Base-by-base conservation (phyloP, 169 alveolate species). In the Prorocentrum cordatum region DNA sequence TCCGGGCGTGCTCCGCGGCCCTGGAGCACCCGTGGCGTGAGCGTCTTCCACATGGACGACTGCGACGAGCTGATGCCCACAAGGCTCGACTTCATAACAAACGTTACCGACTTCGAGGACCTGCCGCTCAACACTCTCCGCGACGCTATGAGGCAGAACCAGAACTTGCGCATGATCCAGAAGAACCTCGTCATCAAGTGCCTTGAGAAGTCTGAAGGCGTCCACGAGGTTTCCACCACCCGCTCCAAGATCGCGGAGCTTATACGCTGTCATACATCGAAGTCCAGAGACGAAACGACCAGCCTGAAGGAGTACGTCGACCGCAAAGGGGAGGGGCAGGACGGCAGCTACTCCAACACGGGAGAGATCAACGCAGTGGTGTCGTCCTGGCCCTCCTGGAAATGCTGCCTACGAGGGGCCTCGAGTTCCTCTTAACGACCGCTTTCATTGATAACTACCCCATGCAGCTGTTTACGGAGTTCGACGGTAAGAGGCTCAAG, bases 391-490 rank as follows among this genome's bases (percentile, higher is more conserved):
- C 99, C 99, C 47, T 98, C 98, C 95, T 98, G 64, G 99, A 98
- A 94, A 95, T 95, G 20, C 96, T 98, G 29, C 95, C 95, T 86
- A 97, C 98, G 94, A 96, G 95, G 94, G 99, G 98, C 77, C 95
- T 93, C 87, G 99, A 98, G 94, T 99, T 98, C 89, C 93, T 98
- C 59, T 98, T 96, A 95, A 96, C 98, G 98, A 97, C 97, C 83
- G 99, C 98, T 94, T 99, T 99, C 67, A 98, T 98, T 92, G 99
- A 98, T 94, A 99, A 98, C 93, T 98, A 98, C 94, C 98, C 98
- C 71, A 99, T 98, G 71, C 99, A 97, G 94, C 99, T 98, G 94
- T 94, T 98, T 83, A 97, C 97, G 79, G 97, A 96, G 66, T 98
- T 95, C 85, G 99, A 98, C 77, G 99, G 99, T 68, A 97, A 98